These are phyloP conservation scores for Diaporthe vexans DNA, from an alignment of 2,329 filamentous ascomycete species.

Conservation along the genomic window DNA sequence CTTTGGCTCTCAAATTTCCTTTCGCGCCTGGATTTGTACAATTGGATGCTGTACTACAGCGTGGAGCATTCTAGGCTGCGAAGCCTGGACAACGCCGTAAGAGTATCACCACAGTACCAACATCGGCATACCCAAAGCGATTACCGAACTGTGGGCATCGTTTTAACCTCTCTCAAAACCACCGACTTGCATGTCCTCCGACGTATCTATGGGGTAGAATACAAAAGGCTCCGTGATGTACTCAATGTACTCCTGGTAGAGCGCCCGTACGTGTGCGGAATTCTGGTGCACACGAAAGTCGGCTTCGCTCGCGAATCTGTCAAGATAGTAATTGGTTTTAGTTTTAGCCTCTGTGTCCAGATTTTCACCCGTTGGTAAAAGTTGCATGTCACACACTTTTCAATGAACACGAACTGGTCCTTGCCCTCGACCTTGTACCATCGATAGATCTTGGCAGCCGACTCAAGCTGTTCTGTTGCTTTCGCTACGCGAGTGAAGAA, in stretches of 20 bases:
- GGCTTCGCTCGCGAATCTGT: conserved; percentile 27
- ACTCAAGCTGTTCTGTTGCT: conserved; percentile 15
- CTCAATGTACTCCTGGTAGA: conserved; percentile 30
- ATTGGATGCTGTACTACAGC: background rate
- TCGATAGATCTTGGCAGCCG: conserved; percentile 23
- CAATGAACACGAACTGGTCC: conserved; percentile 30
- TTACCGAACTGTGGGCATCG: background rate
- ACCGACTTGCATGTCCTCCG: conserved; percentile 1
- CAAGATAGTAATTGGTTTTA: background rate
- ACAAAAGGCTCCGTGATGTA: conserved; percentile 32
- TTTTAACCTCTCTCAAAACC: conserved; percentile 26
- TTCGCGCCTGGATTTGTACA: background rate
- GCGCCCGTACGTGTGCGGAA: conserved; percentile 26
- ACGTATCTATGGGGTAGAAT: conserved; percentile 13
- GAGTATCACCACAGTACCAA: background rate
- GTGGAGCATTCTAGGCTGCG: no score
- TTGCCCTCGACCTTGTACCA: conserved; percentile 35
- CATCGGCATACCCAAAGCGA: background rate
- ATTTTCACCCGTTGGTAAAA: background rate
- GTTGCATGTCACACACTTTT: background rate
- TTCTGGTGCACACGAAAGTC: conserved; percentile 32
- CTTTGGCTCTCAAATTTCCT: background rate
- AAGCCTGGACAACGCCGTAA: background rate
- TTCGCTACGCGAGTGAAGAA: conserved; percentile 30
- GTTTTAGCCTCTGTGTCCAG: background rate